These are phyloP conservation scores for Eucalyptus paniculata DNA, from an alignment of 345 rosid species.

Conservation along the genomic window DNA sequence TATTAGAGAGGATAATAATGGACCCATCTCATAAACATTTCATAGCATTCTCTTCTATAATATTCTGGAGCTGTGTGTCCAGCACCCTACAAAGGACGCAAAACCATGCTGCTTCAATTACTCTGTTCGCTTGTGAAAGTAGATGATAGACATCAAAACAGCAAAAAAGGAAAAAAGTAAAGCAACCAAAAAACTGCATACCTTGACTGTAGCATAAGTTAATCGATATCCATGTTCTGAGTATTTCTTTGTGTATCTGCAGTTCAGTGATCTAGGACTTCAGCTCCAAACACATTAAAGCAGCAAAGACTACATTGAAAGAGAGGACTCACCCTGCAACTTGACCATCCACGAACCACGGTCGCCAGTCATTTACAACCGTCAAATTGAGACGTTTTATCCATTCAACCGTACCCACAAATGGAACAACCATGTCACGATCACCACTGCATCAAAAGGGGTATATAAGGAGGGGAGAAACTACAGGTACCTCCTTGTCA, in stretches of 20 bases:
- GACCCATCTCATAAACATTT: conserved; percentile 23
- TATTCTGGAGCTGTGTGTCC: conserved; percentile 28
- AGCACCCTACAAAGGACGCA: conserved; percentile 6
- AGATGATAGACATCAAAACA: not conserved
- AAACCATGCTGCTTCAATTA: not conserved
- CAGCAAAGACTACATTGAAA: not conserved
- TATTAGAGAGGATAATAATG: conserved; percentile 18
- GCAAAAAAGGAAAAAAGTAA: too few species aligned
- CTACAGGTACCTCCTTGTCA: not conserved
- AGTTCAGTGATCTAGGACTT: not conserved
- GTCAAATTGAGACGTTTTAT: conserved; percentile 11
- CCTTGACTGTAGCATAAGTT: conserved; percentile 30
- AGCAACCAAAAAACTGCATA: not conserved
- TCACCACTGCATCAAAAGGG: conserved; percentile 9
- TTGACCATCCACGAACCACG: conserved; percentile 34
- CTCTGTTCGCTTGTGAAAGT: not conserved
- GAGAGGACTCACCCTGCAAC: conserved; percentile 19
- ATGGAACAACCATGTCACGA: conserved; percentile 22
- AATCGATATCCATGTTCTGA: conserved; percentile 7
- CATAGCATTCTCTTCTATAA: conserved; percentile 10
- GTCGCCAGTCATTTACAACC: conserved; percentile 13
- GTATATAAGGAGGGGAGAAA: not conserved
- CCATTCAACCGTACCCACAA: conserved; percentile 11
- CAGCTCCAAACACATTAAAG: not conserved
- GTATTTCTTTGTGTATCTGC: conserved; percentile 17